Evolutionary conservation across 345 rosid species (phyloP).

Genomic region (Noccaea caerulescens): DNA sequence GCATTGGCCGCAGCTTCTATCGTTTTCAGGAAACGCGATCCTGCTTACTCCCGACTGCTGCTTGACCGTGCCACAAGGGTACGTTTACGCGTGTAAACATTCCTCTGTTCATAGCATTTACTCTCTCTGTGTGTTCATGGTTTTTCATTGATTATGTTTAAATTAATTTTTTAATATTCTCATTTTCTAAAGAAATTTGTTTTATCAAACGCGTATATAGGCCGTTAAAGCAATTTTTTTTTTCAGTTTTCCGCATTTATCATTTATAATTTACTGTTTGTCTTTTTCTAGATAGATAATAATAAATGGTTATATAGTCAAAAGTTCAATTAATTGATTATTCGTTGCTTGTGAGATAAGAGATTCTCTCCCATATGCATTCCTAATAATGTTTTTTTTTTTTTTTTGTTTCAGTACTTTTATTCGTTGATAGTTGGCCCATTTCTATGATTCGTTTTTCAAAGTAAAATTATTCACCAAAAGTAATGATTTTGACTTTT

Average conservation of each 20-base stretch:
- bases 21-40: constrained; percentile 87
- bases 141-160: background rate
- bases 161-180: background rate
- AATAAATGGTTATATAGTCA: constrained; percentile 24
- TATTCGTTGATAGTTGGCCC: constrained; percentile 12
- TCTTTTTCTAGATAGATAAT: background rate
- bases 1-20: constrained; percentile 96
- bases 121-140: constrained; percentile 12
- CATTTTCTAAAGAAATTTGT: background rate
- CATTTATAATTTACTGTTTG: background rate
- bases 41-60: constrained; percentile 67
- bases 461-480: background rate
- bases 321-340: constrained; percentile 30
- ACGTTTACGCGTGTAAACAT: constrained; percentile 37
- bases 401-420: constrained; percentile 24
- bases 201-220: background rate
- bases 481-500: constrained; percentile 4
- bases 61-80: constrained; percentile 81
- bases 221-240: background rate
- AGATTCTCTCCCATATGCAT: constrained; percentile 32
- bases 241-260: background rate
- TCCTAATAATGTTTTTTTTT: constrained; percentile 13
- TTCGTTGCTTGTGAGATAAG: constrained; percentile 45
- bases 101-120: constrained; percentile 24
- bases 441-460: constrained; percentile 33